phyloP scores from a whole-genome alignment of 1,284 basidiomycete species.

The Heterobasidion parviporum region DNA sequence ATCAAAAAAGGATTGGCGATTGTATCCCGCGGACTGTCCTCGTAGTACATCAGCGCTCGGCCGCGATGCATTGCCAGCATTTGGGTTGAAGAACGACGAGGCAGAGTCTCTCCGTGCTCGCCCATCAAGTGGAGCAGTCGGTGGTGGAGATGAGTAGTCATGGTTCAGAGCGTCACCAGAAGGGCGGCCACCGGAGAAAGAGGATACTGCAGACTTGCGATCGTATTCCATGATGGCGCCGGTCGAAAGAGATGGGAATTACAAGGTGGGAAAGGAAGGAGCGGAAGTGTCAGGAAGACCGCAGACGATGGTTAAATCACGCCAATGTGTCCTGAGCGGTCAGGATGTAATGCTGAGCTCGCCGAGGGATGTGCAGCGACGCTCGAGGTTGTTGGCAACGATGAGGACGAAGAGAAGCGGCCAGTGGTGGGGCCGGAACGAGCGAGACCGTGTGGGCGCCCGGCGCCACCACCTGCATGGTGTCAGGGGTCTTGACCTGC shows the following conservation, averaged over 20 bases:
- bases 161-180: conserved; percentile 52
- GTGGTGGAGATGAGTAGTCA: conserved; percentile 35
- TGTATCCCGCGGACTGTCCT: conserved; percentile 53
- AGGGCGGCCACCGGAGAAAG: conserved; percentile 61
- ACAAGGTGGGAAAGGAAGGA: not conserved
- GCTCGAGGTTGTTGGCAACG: not conserved
- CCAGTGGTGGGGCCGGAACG: too few species aligned
- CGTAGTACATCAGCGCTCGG: conserved; percentile 38
- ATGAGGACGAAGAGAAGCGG: not conserved
- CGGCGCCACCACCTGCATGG: too few species aligned
- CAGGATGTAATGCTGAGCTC: not conserved
- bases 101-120: conserved; percentile 53
- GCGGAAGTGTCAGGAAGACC: not conserved
- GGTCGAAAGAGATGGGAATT: not conserved
- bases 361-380: not conserved
- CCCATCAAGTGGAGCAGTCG: conserved; percentile 15
- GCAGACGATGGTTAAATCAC: not conserved
- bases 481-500: too few species aligned
- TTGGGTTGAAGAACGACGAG: conserved; percentile 48
- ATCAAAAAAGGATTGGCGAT: conserved; percentile 53
- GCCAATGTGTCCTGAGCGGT: not conserved
- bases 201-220: conserved; percentile 67
- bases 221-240: conserved; percentile 42
- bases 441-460: too few species aligned
- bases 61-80: conserved; percentile 24